A percentile compares a stretch with the other conserved stretches of the same genome.
These are phyloP conservation scores for Fonsecaea monophora DNA, from an alignment of 2,329 filamentous ascomycete genomes.

Conservation along the genomic window DNA sequence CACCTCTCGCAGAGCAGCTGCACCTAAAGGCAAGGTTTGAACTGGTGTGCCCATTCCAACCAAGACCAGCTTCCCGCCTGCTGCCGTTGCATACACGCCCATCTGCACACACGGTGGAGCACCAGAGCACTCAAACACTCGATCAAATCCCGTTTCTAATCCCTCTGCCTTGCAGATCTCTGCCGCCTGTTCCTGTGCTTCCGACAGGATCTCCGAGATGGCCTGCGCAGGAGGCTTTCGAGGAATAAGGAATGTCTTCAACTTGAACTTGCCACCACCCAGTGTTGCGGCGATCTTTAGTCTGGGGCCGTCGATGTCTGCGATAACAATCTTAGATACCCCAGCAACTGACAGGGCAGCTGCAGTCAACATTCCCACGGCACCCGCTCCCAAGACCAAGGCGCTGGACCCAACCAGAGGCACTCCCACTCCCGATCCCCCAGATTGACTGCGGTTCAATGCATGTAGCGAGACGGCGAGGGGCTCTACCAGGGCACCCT, in stretches of 20 bases:
- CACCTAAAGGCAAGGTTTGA: conserved; percentile 61
- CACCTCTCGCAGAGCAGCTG: conserved; percentile 62
- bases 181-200: conserved; percentile 47
- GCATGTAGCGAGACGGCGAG: conserved; percentile 67
- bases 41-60: conserved; percentile 65
- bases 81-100: conserved; percentile 53
- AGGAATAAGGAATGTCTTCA: conserved; percentile 47
- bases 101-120: conserved; percentile 54
- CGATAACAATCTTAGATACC: conserved; percentile 63
- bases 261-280: conserved; percentile 45
- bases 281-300: conserved; percentile 61
- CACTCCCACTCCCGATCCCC: conserved; percentile 45
- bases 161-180: conserved; percentile 42
- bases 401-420: conserved; percentile 53
- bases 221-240: conserved; percentile 37
- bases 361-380: conserved; percentile 65
- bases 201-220: conserved; percentile 52
- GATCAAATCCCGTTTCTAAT: conserved; percentile 47
- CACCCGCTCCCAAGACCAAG: conserved; percentile 66
- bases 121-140: conserved; percentile 56
- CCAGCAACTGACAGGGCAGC: conserved; percentile 63
- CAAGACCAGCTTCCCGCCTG: conserved; percentile 61
- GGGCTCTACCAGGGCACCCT: conserved; percentile 67
- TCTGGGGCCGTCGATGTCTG: conserved; percentile 65
- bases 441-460: conserved; percentile 59